Conservation (phyloP, 2,329 filamentous ascomycete species). For the Colletotrichum navitas region DNA sequence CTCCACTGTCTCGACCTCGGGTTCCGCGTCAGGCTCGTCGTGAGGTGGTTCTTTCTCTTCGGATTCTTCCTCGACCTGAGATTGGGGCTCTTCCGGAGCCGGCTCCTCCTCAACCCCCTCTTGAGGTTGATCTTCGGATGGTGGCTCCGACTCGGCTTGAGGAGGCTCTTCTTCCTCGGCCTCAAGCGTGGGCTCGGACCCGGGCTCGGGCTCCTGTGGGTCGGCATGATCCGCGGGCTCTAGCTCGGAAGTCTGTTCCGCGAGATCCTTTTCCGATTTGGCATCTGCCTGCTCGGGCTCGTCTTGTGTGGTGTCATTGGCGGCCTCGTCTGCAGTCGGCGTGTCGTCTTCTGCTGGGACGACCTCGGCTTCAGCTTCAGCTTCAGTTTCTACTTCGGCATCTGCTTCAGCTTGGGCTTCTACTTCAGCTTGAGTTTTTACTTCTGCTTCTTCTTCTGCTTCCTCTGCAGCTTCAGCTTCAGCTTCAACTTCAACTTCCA, state of each 20-base stretch:
- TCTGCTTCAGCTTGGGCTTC: background rate
- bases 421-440: background rate
- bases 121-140: background rate
- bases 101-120: background rate
- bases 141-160: slow-evolving; percentile 9
- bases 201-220: slow-evolving; percentile 5
- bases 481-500: background rate
- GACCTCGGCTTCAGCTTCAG: background rate
- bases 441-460: background rate
- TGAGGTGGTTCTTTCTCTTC: background rate
- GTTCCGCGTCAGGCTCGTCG: background rate
- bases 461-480: background rate
- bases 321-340: background rate
- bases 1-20: background rate
- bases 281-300: background rate
- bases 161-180: background rate
- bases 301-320: background rate
- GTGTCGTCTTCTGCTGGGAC: slow-evolving; percentile 5
- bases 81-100: background rate
- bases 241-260: slow-evolving; percentile 11
- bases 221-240: background rate
- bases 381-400: too few relatives aligned
- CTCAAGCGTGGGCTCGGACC: background rate
- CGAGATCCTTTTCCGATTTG: background rate
- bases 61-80: background rate